A percentile compares a stretch with the other conserved stretches of the same genome.
These are phyloP conservation scores for Nicotiana otophora DNA, from an alignment of 257 asterid species.

Conservation along the genomic window DNA sequence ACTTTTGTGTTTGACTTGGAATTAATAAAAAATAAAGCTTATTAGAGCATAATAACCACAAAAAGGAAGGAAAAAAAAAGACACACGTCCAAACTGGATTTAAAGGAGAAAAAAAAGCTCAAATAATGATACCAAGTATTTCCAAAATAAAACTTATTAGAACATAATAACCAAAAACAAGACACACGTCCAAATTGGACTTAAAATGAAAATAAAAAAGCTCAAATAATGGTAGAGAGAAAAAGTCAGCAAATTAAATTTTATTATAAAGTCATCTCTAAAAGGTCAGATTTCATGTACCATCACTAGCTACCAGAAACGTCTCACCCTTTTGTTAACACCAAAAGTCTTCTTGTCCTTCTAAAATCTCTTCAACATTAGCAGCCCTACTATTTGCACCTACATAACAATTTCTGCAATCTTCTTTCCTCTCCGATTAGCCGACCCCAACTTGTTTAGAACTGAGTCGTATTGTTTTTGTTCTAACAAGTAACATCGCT, in stretches of 20 bases:
- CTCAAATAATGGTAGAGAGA: neutral
- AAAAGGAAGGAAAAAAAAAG: too few relatives aligned
- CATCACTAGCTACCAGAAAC: neutral
- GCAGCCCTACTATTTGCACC: neutral
- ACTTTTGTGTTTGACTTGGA: too few relatives aligned
- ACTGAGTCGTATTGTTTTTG: neutral
- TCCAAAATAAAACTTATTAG: neutral
- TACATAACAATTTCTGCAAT: neutral
- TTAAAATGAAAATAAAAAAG: neutral
- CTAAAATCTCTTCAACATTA: neutral
- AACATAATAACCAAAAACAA: neutral
- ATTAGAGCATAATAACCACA: too few relatives aligned
- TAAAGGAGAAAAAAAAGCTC: too few relatives aligned
- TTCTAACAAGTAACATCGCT: neutral
- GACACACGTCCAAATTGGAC: neutral
- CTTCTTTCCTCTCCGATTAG: neutral
- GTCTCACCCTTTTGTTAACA: conserved; percentile 8
- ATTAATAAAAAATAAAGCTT: too few relatives aligned
- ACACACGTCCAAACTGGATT: too few relatives aligned
- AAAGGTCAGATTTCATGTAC: neutral
- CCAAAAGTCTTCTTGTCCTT: conserved; percentile 12
- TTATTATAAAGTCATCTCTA: neutral
- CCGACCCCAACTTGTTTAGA: too few relatives aligned
- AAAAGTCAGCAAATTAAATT: neutral
- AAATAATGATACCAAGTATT: too few relatives aligned